Base-by-base conservation (phyloP, 2,329 filamentous ascomycete species). In the Fusarium anguioides region DNA sequence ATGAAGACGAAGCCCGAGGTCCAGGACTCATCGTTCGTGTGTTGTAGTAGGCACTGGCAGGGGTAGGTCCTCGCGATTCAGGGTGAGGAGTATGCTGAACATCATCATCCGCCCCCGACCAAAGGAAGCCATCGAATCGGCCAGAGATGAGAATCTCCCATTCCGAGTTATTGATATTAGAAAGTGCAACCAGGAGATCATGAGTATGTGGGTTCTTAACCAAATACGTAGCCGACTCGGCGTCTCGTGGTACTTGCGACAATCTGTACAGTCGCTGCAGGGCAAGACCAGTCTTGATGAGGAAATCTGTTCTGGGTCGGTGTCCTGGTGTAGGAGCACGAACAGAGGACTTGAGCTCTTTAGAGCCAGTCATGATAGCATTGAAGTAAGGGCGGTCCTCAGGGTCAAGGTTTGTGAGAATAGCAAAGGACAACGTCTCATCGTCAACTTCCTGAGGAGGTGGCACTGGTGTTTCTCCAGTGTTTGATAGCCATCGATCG, bases 81-180 rank as follows among this genome's bases (percentile, higher is more conserved):
- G 77, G 73, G 55, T 77, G 78, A 40, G 72, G 77, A 63, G 77
- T 74, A 55, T 77, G 77, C 35, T 71, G 76, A 64, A 57, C 73
- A 39, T 84, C 82, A 24, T 86, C 85, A 51, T 97, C 94, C 8
- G 93, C 93, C 21, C 95, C 95, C 41, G 93, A 97, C 88, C 95
- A 97, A 20, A 97, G 84, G 79, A 98, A 98, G 6, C 95, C 95
- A 75, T 97, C 94, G 72, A 98, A 98, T 26, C 95, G 91, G 26
- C 95, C 95, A 0, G 95, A 97, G 6, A 91, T 93, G 14, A 98
- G 84, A 54, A 98, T 97, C 65, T 97, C 95, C 95, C 95, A 98
- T 78, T 98, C 95, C n/a, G 92, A 91, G 44, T 89, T 87, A 75
- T 91, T 96, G 71, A 98, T 96, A 50, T 94, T 93, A 33, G 92